Conservation (phyloP, 108 stramenopile genomes). For the Pseudonitzschia multistriata region DNA sequence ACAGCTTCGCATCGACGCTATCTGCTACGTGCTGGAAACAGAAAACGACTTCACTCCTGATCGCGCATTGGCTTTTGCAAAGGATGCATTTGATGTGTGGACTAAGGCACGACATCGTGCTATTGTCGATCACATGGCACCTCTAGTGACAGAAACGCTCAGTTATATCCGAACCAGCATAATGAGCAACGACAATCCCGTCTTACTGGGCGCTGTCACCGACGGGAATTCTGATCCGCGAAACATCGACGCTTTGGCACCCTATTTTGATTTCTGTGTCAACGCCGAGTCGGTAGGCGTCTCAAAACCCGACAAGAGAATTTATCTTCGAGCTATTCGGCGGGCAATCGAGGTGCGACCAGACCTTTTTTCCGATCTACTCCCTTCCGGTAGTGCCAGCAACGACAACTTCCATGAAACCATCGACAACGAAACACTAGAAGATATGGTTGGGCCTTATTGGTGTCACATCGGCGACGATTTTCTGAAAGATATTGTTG, state of each 20-base stretch:
- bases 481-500: conserved; percentile 84
- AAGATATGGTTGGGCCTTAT: conserved; percentile 63
- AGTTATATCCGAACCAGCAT: conserved; percentile 21
- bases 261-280: conserved; percentile 73
- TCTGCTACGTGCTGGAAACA: conserved; percentile 38
- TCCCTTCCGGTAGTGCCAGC: not conserved
- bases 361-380: conserved; percentile 2
- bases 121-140: conserved; percentile 58
- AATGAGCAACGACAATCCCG: not conserved
- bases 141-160: conserved; percentile 41
- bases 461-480: conserved; percentile 90
- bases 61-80: conserved; percentile 37
- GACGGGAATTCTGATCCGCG: conserved; percentile 86
- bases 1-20: conserved; percentile 71
- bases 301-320: conserved; percentile 67
- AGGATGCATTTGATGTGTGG: conserved; percentile 67
- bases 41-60: conserved; percentile 40
- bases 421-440: conserved; percentile 21
- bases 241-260: conserved; percentile 34
- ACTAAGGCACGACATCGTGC: conserved; percentile 60
- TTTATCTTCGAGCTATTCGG: conserved; percentile 62
- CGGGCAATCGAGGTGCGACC: conserved; percentile 19
- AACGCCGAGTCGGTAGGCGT: conserved; percentile 81
- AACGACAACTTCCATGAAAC: not conserved
- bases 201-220: conserved; percentile 81